phyloP scores from a whole-genome alignment of 768 basidiomycete species.

The Rhizopogon salebrosus region DNA sequence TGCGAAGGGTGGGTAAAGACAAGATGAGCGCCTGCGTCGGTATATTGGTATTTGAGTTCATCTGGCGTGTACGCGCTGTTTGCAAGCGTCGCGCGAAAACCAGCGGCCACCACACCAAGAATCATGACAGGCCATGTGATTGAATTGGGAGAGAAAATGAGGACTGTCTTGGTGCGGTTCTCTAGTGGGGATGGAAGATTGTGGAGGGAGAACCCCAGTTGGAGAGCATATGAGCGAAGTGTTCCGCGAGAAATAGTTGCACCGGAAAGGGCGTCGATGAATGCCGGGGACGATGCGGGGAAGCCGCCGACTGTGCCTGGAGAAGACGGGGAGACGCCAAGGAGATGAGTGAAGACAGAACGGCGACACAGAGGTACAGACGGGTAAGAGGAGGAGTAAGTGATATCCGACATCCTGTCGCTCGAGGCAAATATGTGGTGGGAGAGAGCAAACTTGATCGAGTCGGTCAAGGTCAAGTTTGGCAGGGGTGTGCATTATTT shows the following conservation, averaged over 20 bases:
- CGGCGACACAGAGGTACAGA: slow-evolving; percentile 16
- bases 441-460: too few relatives aligned
- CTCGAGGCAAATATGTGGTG: not conserved
- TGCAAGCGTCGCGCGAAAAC: slow-evolving; percentile 63
- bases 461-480: too few relatives aligned
- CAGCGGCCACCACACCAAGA: slow-evolving; percentile 51
- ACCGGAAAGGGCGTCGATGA: slow-evolving; percentile 61
- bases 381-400: slow-evolving; percentile 16
- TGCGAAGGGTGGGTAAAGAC: slow-evolving; percentile 65
- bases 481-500: too few relatives aligned
- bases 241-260: slow-evolving; percentile 50
- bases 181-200: slow-evolving; percentile 37
- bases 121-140: slow-evolving; percentile 49
- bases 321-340: slow-evolving; percentile 12
- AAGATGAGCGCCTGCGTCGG: slow-evolving; percentile 57
- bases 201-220: slow-evolving; percentile 54
- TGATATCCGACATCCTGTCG: slow-evolving; percentile 13
- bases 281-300: slow-evolving; percentile 44
- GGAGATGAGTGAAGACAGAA: slow-evolving; percentile 28
- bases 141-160: slow-evolving; percentile 69
- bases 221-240: slow-evolving; percentile 47
- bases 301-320: slow-evolving; percentile 35
- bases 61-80: slow-evolving; percentile 64
- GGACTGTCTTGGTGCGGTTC: slow-evolving; percentile 39
- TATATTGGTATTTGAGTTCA: slow-evolving; percentile 71